Evolutionary conservation across 78 protist genomes (phyloP).

Genomic region (Neovahlkampfia damariscottae): DNA sequence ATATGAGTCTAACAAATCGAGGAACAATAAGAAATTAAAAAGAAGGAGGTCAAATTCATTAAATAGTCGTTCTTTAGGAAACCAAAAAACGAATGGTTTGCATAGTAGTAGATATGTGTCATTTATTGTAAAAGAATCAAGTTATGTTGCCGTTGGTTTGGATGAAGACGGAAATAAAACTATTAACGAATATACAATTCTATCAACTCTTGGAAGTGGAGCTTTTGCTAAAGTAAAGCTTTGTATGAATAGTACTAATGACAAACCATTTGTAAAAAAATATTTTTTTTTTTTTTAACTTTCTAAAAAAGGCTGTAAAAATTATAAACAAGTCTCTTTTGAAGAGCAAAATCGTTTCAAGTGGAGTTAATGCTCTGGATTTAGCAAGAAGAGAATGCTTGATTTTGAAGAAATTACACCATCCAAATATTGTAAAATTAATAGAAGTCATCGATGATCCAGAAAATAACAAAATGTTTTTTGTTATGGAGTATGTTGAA

Average conservation of each 20-base stretch:
- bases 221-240: slow-evolving; percentile 24
- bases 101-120: too few relatives aligned
- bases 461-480: background rate
- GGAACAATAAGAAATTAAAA: too few relatives aligned
- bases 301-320: slow-evolving; percentile 16
- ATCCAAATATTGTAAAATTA: slow-evolving; percentile 25
- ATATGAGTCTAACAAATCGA: too few relatives aligned
- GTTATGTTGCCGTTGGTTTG: background rate
- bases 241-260: background rate
- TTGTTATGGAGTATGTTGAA: slow-evolving; percentile 12
- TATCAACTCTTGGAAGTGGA: slow-evolving; percentile 8
- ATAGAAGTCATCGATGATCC: slow-evolving; percentile 29
- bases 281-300: too few relatives aligned
- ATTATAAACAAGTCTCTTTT: background rate
- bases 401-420: slow-evolving; percentile 18
- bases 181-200: slow-evolving; percentile 18
- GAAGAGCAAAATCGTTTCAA: background rate
- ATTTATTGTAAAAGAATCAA: too few relatives aligned
- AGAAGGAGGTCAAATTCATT: too few relatives aligned
- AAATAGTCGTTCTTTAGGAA: too few relatives aligned
- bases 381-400: slow-evolving; percentile 6
- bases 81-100: too few relatives aligned
- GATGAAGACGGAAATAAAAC: slow-evolving; percentile 19
- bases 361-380: slow-evolving; percentile 5
- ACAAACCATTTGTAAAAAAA: too few relatives aligned